Conservation (phyloP, 768 basidiomycete genomes). For the Tylopilus plumbeoviolaceoides region DNA sequence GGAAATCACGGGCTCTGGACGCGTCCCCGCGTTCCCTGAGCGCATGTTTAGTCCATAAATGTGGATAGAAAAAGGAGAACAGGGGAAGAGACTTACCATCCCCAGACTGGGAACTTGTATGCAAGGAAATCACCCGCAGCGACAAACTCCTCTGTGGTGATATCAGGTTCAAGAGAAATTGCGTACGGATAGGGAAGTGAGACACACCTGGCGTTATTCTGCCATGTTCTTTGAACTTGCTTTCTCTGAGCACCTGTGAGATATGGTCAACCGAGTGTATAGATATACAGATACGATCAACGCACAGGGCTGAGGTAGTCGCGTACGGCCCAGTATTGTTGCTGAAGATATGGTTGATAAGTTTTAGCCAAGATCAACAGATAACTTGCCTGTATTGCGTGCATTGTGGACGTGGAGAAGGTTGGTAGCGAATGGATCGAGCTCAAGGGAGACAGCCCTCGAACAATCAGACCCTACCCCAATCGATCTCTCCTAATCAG, state of each 20-base stretch:
- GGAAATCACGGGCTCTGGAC: slow-evolving; percentile 81
- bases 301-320: slow-evolving; percentile 90
- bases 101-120: slow-evolving; percentile 99
- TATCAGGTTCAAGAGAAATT: slow-evolving; percentile 8
- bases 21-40: slow-evolving; percentile 90
- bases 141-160: slow-evolving; percentile 84
- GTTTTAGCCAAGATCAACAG: background rate
- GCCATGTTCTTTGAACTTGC: slow-evolving; percentile 99
- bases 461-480: slow-evolving; percentile 29
- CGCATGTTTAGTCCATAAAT: background rate
- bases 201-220: slow-evolving; percentile 85
- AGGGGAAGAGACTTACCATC: slow-evolving; percentile 58
- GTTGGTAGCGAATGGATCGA: slow-evolving; percentile 10
- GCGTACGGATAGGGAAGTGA: background rate
- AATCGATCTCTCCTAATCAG: slow-evolving; percentile 34
- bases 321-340: slow-evolving; percentile 89
- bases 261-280: slow-evolving; percentile 25
- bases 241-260: slow-evolving; percentile 86
- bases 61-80: background rate
- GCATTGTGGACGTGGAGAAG: slow-evolving; percentile 32
- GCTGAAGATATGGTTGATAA: slow-evolving; percentile 40
- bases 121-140: slow-evolving; percentile 95
- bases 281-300: slow-evolving; percentile 17
- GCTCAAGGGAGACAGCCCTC: slow-evolving; percentile 15
- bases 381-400: slow-evolving; percentile 42